These are phyloP conservation scores for Hypoxylon sp. DNA, from an alignment of 2,329 filamentous ascomycete species.

Conservation along the genomic window DNA sequence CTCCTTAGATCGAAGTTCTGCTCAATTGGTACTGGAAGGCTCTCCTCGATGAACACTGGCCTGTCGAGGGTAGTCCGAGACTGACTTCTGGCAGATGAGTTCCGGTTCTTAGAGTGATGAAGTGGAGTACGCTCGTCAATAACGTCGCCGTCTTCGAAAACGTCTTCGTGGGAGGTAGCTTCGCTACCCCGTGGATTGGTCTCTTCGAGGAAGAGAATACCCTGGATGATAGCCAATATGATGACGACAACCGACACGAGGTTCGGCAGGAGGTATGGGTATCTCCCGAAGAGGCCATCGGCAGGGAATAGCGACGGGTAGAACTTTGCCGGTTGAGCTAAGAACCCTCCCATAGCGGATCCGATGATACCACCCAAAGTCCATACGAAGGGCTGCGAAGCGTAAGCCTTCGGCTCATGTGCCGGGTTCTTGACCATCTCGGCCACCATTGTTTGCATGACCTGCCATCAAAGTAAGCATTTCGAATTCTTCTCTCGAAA, in stretches of 20 bases:
- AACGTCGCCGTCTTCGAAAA: conserved; percentile 50
- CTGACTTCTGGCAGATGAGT: conserved; percentile 28
- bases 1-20: conserved; percentile 57
- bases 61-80: conserved; percentile 46
- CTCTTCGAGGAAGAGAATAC: conserved; percentile 71
- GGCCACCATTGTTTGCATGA: conserved; percentile 61
- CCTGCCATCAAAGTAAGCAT: conserved; percentile 42
- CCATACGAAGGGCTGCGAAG: conserved; percentile 58
- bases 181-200: conserved; percentile 54
- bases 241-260: conserved; percentile 74
- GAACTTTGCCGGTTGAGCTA: conserved; percentile 56
- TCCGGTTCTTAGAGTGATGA: conserved; percentile 29
- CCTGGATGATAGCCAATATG: conserved; percentile 72
- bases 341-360: conserved; percentile 57
- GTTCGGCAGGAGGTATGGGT: conserved; percentile 81
- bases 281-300: conserved; percentile 67
- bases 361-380: conserved; percentile 57
- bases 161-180: conserved; percentile 26
- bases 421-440: conserved; percentile 60
- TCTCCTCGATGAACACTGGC: conserved; percentile 55
- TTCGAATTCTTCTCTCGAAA: too few relatives aligned
- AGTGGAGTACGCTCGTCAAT: conserved; percentile 52
- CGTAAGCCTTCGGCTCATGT: conserved; percentile 59
- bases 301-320: conserved; percentile 56
- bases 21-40: conserved; percentile 54